Base-by-base conservation (phyloP, 2,329 filamentous ascomycete genomes). In the Aureobasidium sp. region DNA sequence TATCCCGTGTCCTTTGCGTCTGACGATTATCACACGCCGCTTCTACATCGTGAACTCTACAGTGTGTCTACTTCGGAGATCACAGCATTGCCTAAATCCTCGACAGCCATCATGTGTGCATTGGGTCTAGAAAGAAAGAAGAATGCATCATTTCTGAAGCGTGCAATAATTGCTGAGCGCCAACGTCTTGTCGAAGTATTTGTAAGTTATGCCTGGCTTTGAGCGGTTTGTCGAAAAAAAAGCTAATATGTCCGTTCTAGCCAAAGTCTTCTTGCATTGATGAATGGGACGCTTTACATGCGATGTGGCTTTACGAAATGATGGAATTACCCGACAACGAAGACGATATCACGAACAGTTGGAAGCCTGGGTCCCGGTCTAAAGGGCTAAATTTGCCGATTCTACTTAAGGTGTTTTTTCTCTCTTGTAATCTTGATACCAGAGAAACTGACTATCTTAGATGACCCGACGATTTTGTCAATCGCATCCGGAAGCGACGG, bases 271-370 rank as follows among this genome's bases (percentile, higher is more conserved):
- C 52, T 12, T 56, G 52, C 24, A 32, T 56, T 9, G 52, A 56
- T 6, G 52, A 56, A 43, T 43, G 52, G 52, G 52, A 56, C 15
- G 7, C n/a, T 12, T 7, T 56, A 5, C 52, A 43, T 44, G 36
- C 52, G 1, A 56, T 56, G 52, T 56, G 52, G 52, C 36, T 56
- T 2, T 56, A 56, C 5, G 52, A 56, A 13, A 41, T 56, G 52
- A 56, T 56, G 37, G 52, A 56, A 3, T 9, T 56, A 2, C 27
- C 52, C 6, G 32, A 26, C 13, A 1, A 1, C n/a, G 3, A 3
- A 26, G 12, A 52, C 9, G 9, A 9, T 8, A 12, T 9, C 17
- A 26, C 2, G 12, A 8, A 9, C 3, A 26, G 24, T 24, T 52
- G 48, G 48, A 52, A 37, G 13, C 48, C 10, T 2, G 32, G 32